Conservation (phyloP, 305 asterid genomes). For the Fraxinus latifolia region DNA sequence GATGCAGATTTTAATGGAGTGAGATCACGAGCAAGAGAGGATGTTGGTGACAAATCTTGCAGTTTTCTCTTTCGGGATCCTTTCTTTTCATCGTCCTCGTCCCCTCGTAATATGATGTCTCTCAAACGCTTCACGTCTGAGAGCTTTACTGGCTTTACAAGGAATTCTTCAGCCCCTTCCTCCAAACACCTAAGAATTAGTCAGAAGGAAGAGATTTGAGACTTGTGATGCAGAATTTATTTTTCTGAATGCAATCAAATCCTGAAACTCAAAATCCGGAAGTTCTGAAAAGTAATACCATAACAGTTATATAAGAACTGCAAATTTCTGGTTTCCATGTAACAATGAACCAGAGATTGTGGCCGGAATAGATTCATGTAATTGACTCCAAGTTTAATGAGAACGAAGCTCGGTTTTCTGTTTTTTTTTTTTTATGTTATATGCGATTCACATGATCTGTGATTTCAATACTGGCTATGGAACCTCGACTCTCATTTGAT, state of each 20-base stretch:
- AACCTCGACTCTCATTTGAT: not conserved
- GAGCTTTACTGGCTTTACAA: constrained; percentile 79
- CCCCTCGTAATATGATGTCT: constrained; percentile 46
- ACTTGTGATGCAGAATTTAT: not conserved
- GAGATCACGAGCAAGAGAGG: constrained; percentile 19
- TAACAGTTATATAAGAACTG: not conserved
- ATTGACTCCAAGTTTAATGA: not conserved
- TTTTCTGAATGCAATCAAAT: not conserved
- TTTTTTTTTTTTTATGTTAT: not conserved
- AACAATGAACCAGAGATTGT: not conserved
- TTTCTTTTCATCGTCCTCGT: constrained; percentile 22
- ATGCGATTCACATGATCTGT: not conserved
- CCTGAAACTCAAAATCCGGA: not conserved
- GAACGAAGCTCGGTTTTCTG: not conserved
- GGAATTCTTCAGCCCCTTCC: constrained; percentile 85
- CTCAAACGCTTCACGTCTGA: constrained; percentile 68
- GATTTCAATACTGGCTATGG: not conserved
- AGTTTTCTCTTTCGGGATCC: constrained; percentile 45
- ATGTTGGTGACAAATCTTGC: constrained; percentile 17
- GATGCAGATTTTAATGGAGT: constrained; percentile 3
- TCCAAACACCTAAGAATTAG: constrained; percentile 55
- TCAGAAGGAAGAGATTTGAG: not conserved
- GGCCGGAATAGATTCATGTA: not conserved
- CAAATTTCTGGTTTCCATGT: not conserved
- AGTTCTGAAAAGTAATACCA: not conserved